Evolutionary conservation across 78 protist species (phyloP).

Genomic region (Pigoraptor vietnamica): DNA sequence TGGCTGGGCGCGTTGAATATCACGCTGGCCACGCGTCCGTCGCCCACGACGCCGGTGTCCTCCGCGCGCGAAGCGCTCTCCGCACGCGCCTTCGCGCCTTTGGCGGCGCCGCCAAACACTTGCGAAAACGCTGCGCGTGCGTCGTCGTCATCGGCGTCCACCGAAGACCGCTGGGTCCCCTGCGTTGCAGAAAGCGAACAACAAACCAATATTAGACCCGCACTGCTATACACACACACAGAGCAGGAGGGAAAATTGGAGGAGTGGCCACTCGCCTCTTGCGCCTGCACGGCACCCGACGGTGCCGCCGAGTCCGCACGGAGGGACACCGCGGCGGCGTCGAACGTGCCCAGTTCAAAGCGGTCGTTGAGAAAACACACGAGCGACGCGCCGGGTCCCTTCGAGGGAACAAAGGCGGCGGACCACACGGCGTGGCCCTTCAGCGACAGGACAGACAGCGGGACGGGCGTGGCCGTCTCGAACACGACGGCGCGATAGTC

Average conservation of each 20-base stretch:
- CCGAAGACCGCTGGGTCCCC: background rate
- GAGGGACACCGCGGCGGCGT: background rate
- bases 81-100: background rate
- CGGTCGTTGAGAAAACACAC: background rate
- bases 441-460: background rate
- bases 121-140: background rate
- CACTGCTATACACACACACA: background rate
- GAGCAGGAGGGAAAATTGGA: background rate
- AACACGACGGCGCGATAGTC: background rate
- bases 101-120: background rate
- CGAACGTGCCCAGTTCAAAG: background rate
- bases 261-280: background rate
- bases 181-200: background rate
- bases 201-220: background rate
- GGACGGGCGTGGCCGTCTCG: background rate
- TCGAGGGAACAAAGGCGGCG: background rate
- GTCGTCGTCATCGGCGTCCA: background rate
- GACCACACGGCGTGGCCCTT: background rate
- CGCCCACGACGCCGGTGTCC: background rate
- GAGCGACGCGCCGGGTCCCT: background rate
- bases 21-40: background rate
- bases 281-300: background rate
- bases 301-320: background rate
- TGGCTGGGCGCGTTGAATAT: background rate
- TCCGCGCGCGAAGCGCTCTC: background rate